These are phyloP conservation scores for Trichoderma oligosporum DNA, from an alignment of 2,329 filamentous ascomycete genomes.

Conservation along the genomic window DNA sequence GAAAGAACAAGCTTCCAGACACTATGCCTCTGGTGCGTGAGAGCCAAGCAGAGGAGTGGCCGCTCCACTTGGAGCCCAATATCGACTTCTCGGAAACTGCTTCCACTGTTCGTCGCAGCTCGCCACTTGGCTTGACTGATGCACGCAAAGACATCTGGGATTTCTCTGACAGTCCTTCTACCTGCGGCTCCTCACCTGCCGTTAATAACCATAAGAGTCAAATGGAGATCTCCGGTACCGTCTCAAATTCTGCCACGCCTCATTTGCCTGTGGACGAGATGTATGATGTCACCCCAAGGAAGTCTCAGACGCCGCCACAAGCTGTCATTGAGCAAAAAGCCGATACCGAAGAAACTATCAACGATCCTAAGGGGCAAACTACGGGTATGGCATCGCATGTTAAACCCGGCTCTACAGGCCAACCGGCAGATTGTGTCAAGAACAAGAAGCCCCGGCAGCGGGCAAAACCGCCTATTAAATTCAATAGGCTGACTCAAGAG, in stretches of 20 bases:
- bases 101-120: constrained; percentile 33
- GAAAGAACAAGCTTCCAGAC: constrained; percentile 29
- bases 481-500: constrained; percentile 32
- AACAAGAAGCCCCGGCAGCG: constrained; percentile 32
- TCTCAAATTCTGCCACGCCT: not conserved
- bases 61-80: not conserved
- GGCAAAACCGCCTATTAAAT: constrained; percentile 33
- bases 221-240: not conserved
- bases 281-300: constrained; percentile 27
- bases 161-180: constrained; percentile 18
- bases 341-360: too few species aligned
- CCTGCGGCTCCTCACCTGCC: not conserved
- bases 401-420: not conserved
- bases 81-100: constrained; percentile 38
- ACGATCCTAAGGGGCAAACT: not conserved
- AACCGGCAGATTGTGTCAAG: not conserved
- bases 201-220: not conserved
- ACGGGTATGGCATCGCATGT: not conserved
- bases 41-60: not conserved
- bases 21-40: constrained; percentile 29
- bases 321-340: not conserved
- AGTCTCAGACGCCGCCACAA: not conserved
- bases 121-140: constrained; percentile 24
- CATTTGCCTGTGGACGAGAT: constrained; percentile 30
- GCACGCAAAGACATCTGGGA: constrained; percentile 22